These are phyloP conservation scores for Didymella pinodella DNA, from an alignment of 2,329 filamentous ascomycete species.

Conservation along the genomic window DNA sequence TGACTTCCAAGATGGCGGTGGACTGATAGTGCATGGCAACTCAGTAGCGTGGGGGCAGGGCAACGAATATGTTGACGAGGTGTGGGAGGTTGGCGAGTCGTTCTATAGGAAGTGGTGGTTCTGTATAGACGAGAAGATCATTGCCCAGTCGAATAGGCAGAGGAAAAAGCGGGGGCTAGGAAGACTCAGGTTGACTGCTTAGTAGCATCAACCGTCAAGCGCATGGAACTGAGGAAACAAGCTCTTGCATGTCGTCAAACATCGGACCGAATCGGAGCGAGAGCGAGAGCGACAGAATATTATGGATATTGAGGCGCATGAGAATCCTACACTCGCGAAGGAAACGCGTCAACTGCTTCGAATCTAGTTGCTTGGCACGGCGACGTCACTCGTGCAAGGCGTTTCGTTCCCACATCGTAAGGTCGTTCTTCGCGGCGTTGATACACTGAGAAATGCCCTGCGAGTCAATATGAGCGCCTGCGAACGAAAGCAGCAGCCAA, in stretches of 20 bases:
- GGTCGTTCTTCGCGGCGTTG: background rate
- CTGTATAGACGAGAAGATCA: constrained; percentile 62
- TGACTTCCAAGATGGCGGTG: constrained; percentile 59
- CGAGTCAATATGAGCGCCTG: background rate
- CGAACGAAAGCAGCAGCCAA: background rate
- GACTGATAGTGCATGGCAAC: constrained; percentile 42
- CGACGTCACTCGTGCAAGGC: constrained; percentile 3
- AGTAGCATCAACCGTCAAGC: background rate
- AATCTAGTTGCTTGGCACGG: background rate
- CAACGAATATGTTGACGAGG: constrained; percentile 58
- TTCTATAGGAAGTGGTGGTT: constrained; percentile 69
- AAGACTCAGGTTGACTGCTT: constrained; percentile 23
- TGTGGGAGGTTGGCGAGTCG: constrained; percentile 67
- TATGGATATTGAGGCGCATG: background rate
- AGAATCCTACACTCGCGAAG: background rate
- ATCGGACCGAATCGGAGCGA: background rate
- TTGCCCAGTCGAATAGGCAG: constrained; percentile 64
- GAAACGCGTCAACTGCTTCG: background rate
- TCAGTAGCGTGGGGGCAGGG: constrained; percentile 56
- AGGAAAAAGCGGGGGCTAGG: constrained; percentile 57
- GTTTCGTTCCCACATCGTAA: background rate
- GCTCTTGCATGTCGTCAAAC: background rate
- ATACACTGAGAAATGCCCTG: background rate
- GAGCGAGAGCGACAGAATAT: background rate
- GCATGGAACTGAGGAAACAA: background rate